A percentile compares a stretch with the other conserved stretches of the same genome.
Evolutionary conservation across 139 green algal species (phyloP).

Genomic region (Pleodorina starrii): DNA sequence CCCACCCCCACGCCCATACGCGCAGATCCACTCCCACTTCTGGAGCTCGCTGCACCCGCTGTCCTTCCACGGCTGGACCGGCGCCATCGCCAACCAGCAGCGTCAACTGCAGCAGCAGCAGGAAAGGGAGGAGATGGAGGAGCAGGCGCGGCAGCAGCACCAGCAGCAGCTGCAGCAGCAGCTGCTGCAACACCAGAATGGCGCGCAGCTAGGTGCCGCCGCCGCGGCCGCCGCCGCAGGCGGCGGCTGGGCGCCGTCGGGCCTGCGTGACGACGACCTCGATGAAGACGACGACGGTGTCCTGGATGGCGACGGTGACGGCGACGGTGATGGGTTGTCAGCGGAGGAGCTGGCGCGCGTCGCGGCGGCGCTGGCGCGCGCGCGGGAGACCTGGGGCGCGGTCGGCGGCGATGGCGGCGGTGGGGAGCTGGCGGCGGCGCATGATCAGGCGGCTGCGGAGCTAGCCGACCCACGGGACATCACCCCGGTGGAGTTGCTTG

Average conservation of each 20-base stretch:
- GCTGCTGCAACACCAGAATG: not conserved
- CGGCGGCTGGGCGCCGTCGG: not conserved
- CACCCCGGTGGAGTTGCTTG: constrained; percentile 4
- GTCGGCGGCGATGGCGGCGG: not conserved
- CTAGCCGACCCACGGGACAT: not conserved
- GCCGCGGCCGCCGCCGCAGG: not conserved
- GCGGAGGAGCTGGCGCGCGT: not conserved
- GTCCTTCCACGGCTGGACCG: constrained; percentile 54
- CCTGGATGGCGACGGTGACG: not conserved
- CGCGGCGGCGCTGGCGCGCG: not conserved
- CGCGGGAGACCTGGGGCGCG: not conserved
- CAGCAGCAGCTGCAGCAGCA: not conserved
- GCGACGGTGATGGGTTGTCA: not conserved
- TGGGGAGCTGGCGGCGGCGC: not conserved
- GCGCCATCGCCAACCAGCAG: constrained; percentile 41
- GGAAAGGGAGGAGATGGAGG: not conserved
- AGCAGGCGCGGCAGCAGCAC: too few species aligned
- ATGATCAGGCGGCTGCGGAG: not conserved
- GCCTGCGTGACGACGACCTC: not conserved
- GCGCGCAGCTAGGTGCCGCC: not conserved
- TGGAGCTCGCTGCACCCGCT: constrained; percentile 44
- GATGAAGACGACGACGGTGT: not conserved
- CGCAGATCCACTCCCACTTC: constrained; percentile 53
- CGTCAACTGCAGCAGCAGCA: not conserved
- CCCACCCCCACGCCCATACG: not conserved